Conservation (phyloP, 805 yeast genomes). For the Schwanniomyces sp. region DNA sequence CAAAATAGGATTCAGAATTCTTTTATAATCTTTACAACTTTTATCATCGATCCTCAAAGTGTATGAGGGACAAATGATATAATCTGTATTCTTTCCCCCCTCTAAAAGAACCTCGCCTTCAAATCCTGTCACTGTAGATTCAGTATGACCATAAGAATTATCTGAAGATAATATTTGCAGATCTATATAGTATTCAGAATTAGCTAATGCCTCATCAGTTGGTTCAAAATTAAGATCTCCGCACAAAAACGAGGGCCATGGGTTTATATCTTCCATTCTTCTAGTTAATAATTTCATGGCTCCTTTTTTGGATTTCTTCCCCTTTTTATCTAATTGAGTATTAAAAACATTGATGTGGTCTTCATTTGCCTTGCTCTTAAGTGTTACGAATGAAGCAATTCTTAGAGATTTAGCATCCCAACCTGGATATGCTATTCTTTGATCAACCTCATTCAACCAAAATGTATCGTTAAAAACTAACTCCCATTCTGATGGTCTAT, state of each 20-base stretch:
- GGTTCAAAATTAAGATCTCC: constrained; percentile 46
- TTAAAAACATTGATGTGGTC: constrained; percentile 32
- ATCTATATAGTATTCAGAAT: constrained; percentile 38
- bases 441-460: constrained; percentile 42
- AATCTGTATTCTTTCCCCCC: constrained; percentile 37
- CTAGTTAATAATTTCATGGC: constrained; percentile 33
- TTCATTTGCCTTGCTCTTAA: constrained; percentile 28
- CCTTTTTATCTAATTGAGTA: constrained; percentile 44
- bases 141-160: constrained; percentile 38
- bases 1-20: constrained; percentile 19
- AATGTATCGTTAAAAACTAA: constrained; percentile 28
- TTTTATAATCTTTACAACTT: constrained; percentile 14
- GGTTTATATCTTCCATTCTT: constrained; percentile 28
- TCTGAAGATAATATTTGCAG: constrained; percentile 27
- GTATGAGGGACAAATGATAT: constrained; percentile 41
- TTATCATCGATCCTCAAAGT: constrained; percentile 9
- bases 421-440: constrained; percentile 34
- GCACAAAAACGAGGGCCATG: constrained; percentile 36
- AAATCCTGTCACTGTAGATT: constrained; percentile 52
- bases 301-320: constrained; percentile 30
- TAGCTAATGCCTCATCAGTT: constrained; percentile 36
- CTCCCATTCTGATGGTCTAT: constrained; percentile 28
- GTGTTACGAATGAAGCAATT: constrained; percentile 38
- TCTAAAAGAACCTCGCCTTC: constrained; percentile 22
- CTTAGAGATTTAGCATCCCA: constrained; percentile 46